These are phyloP conservation scores for Malus domestica DNA, from an alignment of 306 rosid genomes.

Conservation along the genomic window ASM211411v1 NC_041804.1:16222501-16223000, in stretches of 20 bases:
- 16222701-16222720: neutral
- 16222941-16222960: constrained; percentile 60
- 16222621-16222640: neutral
- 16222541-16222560: neutral
- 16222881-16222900: neutral
- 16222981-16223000: constrained; percentile 96
- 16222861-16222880: neutral
- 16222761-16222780: neutral
- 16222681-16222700: neutral
- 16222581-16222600: neutral
- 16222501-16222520: neutral
- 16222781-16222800: neutral
- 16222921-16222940: constrained; percentile 15
- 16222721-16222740: neutral
- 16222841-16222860: neutral
- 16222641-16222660: neutral
- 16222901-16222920: neutral
- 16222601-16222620: neutral
- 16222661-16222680: neutral
- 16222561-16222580: neutral
- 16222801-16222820: neutral
- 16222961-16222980: constrained; percentile 98
- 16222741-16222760: neutral
- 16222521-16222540: neutral
- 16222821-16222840: neutral